A percentile compares a stretch with the other conserved stretches of the same genome.
Evolutionary conservation across 306 rosid genomes (phyloP).

Genomic region (Coriaria nepalensis): DNA sequence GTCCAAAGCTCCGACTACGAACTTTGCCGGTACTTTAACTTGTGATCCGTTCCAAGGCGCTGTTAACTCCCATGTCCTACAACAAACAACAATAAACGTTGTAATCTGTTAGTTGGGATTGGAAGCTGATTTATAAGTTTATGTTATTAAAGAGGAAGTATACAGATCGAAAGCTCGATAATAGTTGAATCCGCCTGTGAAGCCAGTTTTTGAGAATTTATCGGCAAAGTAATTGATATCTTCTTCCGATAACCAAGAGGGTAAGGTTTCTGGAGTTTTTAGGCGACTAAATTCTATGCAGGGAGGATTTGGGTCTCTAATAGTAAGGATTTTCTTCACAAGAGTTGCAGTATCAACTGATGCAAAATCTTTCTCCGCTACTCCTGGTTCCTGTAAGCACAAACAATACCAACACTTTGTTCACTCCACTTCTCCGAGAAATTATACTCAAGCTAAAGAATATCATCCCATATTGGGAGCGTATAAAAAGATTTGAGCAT

Average conservation of each 20-base stretch:
- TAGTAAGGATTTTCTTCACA: conserved; percentile 8
- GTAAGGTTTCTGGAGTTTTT: conserved; percentile 10
- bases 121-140: too few species aligned
- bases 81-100: background rate
- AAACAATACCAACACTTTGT: too few species aligned
- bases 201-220: conserved; percentile 15
- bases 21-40: conserved; percentile 16
- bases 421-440: too few species aligned
- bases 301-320: conserved; percentile 14
- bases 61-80: conserved; percentile 23
- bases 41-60: conserved; percentile 21
- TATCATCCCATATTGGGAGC: too few species aligned
- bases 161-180: conserved; percentile 12
- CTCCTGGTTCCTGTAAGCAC: conserved; percentile 14
- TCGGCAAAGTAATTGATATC: conserved; percentile 11
- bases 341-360: conserved; percentile 3
- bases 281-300: conserved; percentile 9
- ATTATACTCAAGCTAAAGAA: too few species aligned
- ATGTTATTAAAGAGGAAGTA: background rate
- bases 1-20: conserved; percentile 17
- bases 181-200: conserved; percentile 19
- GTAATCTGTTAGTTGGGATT: background rate
- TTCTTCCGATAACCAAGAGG: conserved; percentile 17
- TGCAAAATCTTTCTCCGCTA: conserved; percentile 11
- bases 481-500: too few species aligned